Base-by-base conservation (phyloP, 2,329 filamentous ascomycete genomes). In the Cercospora beticola region DNA sequence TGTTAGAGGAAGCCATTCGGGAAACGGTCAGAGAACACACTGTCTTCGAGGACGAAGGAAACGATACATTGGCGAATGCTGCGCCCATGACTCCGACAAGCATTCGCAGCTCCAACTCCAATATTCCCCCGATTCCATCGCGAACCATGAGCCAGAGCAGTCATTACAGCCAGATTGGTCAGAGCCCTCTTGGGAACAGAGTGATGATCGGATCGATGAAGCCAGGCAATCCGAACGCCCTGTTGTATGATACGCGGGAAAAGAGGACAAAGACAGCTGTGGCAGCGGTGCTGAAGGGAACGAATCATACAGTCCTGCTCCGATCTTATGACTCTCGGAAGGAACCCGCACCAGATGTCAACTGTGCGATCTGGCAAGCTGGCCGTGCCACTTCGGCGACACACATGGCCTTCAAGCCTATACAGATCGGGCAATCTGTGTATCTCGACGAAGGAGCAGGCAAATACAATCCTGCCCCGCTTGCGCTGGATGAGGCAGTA, bases 341-440 rank as follows among this genome's bases (percentile, higher is more conserved):
- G 79, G 95, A 98, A 79, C 91, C 94, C 0, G 87, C 93, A 0
- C 92, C 94, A 2, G 94, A 97, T 79, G 94, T 93, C 70, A 92
- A 97, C 77, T 97, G 94, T 81, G 97, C 90, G 57, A 95, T 99
- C 67, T 99, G 95, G 95, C 90, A 99, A 81, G 95, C 95, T 4
- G 95, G 95, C 10, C 89, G 95, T 69, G 95, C 95, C n/a, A 99
- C 95, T 0, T 92, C 88, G 64, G 92, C 95, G 0, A 95, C 94
- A 0, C 93, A 92, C 0, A 84, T 97, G 54, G 95, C 95, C 0
- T 99, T 99, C 82, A 99, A 99, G 79, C 93, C 94, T 0, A 93
- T 99, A 61, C 90, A 92, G 72, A 92, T 99, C 46, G 95, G 95
- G 3, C 94, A 98, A 79, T 94, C 93, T 0, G 86, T 93, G 9